Conservation (phyloP, 768 basidiomycete species). For the Boletus subparvulus region DNA sequence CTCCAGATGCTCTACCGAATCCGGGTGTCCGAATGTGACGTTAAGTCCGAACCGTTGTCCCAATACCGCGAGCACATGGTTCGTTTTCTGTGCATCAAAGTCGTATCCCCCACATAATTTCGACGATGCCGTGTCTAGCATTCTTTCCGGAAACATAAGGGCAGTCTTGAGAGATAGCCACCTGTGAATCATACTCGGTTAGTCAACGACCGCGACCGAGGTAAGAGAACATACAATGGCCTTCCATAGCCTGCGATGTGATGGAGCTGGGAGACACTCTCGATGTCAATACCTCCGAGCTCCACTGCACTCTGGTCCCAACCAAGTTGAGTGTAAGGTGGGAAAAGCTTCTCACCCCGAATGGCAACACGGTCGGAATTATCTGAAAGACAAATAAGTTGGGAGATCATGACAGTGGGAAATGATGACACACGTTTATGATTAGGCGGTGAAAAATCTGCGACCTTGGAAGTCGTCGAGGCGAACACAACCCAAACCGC, state of each 20-base stretch:
- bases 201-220: not conserved
- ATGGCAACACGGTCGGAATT: not conserved
- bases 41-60: conserved; percentile 6
- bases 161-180: conserved; percentile 7
- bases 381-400: not conserved
- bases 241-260: conserved; percentile 3
- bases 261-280: not conserved
- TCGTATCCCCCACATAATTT: not conserved
- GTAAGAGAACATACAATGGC: not conserved
- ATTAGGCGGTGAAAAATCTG: conserved; percentile 5
- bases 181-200: not conserved
- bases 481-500: conserved; percentile 17
- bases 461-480: conserved; percentile 13
- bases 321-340: conserved; percentile 8
- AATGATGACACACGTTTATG: not conserved
- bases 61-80: not conserved
- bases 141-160: not conserved
- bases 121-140: not conserved
- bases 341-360: not conserved
- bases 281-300: not conserved
- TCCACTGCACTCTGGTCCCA: conserved; percentile 15
- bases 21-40: conserved; percentile 2
- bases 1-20: conserved; percentile 1
- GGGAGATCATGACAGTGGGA: no score
- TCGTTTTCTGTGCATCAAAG: not conserved